These are phyloP conservation scores for Eurotiales sp. DNA, from an alignment of 2,329 filamentous ascomycete genomes.

Conservation along the genomic window DNA sequence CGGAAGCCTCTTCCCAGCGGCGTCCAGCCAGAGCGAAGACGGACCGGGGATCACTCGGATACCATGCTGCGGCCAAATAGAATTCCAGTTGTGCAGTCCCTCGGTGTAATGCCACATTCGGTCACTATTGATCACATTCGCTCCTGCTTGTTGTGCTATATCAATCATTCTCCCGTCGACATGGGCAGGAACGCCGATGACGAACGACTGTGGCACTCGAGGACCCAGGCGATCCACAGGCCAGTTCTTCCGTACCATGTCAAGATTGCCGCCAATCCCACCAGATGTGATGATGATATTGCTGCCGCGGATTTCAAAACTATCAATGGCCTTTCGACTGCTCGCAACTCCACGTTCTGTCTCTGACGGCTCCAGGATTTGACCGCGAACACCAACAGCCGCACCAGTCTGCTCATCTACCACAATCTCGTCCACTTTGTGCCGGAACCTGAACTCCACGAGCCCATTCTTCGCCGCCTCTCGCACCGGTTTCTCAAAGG, in stretches of 20 bases:
- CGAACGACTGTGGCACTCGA: constrained; percentile 54
- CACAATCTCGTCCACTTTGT: constrained; percentile 56
- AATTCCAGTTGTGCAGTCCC: constrained; percentile 59
- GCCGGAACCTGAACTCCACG: constrained; percentile 55
- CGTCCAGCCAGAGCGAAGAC: constrained; percentile 61
- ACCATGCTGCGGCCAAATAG: constrained; percentile 60
- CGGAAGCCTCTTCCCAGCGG: constrained; percentile 56
- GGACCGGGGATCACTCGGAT: constrained; percentile 60
- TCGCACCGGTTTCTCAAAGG: constrained; percentile 55
- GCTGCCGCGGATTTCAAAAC: constrained; percentile 53
- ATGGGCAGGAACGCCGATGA: constrained; percentile 59
- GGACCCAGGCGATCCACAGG: constrained; percentile 56
- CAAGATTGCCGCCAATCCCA: constrained; percentile 61
- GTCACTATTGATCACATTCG: constrained; percentile 57
- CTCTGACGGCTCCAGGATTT: constrained; percentile 51
- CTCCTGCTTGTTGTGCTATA: constrained; percentile 53
- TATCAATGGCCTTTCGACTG: constrained; percentile 43
- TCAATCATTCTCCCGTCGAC: constrained; percentile 63
- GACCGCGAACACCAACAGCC: constrained; percentile 52
- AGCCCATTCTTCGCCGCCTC: constrained; percentile 52
- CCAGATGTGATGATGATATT: constrained; percentile 56
- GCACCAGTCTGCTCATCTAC: constrained; percentile 49
- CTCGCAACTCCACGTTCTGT: constrained; percentile 52
- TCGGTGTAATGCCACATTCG: constrained; percentile 67
- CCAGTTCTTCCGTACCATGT: constrained; percentile 57